Evolutionary conservation across 1,284 basidiomycete species (phyloP), one percentile per base, ranked within the genome.

Genomic region (Trametes polyzona): DNA sequence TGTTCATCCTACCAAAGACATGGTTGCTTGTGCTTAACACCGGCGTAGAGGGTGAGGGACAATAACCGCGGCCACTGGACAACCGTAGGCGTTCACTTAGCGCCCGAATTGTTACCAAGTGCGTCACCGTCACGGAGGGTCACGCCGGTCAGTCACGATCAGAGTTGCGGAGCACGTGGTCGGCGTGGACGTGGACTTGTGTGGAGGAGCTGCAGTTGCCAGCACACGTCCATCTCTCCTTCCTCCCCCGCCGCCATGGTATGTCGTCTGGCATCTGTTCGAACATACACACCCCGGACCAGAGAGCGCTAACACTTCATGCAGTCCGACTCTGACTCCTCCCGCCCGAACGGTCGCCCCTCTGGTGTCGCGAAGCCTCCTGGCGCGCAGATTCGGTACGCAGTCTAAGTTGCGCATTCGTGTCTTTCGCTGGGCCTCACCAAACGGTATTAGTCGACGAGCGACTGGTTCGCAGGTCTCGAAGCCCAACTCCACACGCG

Each of bases 401-500:
- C 77, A 36, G 4, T 35, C 9, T 12, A 14, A 12, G 10, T 26
- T 39, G 33, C 9, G 17, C 16, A 32, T 11, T 12, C 11, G 33
- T 6, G 17, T 23, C 7, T 21, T 10, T 46, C 29, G 29, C 44
- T 43, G 4, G 24, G 3, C 24, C 39, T 48, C 40, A 33, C 35
- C 6, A 35, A 56, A 27, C 19, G 36, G 17, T 54, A 39, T 46
- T 65, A 95, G 93, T 69, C 90, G 95, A 74, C 84, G 95, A 71
- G 92, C 93, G 59, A 81, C 88, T 58, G 83, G 79, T 54, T 76
- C 81, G 39, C 82, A 86, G 62, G 88, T 81, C 16, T 79, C 88
- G 48, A 89, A 86, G 73, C 95, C 96, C 32, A 93, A 95, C 70
- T 96, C 94, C 7, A 77, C 91, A 17, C 88, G 96, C 47, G 90